phyloP scores from a whole-genome alignment of 257 asterid species.

The Nicotiana benthamiana region DNA sequence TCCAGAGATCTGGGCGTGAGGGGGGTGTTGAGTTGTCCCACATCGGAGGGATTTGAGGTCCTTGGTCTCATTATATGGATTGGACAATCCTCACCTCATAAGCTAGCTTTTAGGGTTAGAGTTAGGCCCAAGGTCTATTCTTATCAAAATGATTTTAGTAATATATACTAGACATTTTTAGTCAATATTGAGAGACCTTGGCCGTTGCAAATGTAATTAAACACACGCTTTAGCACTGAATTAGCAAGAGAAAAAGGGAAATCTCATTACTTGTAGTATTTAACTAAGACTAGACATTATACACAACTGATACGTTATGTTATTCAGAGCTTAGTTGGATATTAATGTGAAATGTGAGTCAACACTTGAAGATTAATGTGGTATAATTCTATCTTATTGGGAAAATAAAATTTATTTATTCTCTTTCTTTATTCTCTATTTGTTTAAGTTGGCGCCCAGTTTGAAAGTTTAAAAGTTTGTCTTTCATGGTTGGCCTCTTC shows the following conservation, averaged over 20 bases:
- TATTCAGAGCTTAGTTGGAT: background rate
- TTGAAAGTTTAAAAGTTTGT: background rate
- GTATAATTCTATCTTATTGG: background rate
- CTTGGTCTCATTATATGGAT: no score
- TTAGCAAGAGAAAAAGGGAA: background rate
- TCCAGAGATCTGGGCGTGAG: no score
- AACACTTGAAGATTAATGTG: background rate
- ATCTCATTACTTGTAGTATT: background rate
- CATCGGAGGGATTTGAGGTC: no score
- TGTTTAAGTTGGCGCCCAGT: background rate
- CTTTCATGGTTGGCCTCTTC: no score
- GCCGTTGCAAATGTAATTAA: no score
- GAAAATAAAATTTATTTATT: background rate
- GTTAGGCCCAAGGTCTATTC: no score
- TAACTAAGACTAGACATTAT: background rate
- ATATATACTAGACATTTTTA: background rate
- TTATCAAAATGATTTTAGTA: background rate
- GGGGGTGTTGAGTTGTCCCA: no score
- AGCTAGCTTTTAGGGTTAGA: no score
- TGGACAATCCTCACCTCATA: no score
- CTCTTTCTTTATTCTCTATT: background rate
- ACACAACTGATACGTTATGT: conserved; percentile 10
- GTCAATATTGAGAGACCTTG: background rate
- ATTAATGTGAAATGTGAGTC: background rate
- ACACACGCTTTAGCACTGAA: no score